Evolutionary conservation across 2,329 filamentous ascomycete species (phyloP).

Genomic region (Pestalotiopsis sp.): DNA sequence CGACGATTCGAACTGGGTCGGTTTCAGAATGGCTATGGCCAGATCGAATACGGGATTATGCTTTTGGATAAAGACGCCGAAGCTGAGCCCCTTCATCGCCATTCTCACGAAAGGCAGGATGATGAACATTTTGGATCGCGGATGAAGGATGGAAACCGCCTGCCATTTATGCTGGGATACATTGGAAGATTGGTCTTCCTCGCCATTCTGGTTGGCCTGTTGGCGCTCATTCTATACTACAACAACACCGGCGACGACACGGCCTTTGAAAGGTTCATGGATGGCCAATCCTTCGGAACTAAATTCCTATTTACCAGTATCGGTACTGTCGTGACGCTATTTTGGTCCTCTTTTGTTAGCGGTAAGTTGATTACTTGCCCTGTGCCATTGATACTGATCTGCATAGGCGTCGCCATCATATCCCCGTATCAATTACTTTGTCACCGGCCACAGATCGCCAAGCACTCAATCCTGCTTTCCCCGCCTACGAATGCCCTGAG

Average conservation of each 20-base stretch:
- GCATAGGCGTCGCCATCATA: conserved; percentile 39
- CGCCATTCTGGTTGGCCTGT: conserved; percentile 28
- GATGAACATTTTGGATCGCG: no score
- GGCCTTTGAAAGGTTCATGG: conserved; percentile 44
- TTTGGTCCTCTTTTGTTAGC: conserved; percentile 40
- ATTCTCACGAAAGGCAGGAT: not conserved
- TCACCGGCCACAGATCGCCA: conserved; percentile 26
- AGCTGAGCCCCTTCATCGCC: not conserved
- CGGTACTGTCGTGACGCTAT: conserved; percentile 39
- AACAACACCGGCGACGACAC: conserved; percentile 35
- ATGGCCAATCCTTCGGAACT: conserved; percentile 40
- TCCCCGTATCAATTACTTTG: conserved; percentile 40
- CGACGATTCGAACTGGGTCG: conserved; percentile 30
- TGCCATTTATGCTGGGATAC: conserved; percentile 33
- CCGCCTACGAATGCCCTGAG: conserved; percentile 34
- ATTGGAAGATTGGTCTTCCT: conserved; percentile 26
- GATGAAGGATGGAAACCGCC: no score
- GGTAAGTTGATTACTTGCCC: no score
- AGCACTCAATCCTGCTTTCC: conserved; percentile 36
- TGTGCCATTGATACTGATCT: no score
- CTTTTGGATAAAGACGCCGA: conserved; percentile 18
- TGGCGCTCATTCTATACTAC: conserved; percentile 40
- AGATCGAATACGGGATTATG: conserved; percentile 31
- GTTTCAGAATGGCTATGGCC: conserved; percentile 26
- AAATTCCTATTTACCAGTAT: conserved; percentile 42